Evolutionary conservation across 75 land plant species (phyloP).

Genomic region (Selaginella tamariscina): DNA sequence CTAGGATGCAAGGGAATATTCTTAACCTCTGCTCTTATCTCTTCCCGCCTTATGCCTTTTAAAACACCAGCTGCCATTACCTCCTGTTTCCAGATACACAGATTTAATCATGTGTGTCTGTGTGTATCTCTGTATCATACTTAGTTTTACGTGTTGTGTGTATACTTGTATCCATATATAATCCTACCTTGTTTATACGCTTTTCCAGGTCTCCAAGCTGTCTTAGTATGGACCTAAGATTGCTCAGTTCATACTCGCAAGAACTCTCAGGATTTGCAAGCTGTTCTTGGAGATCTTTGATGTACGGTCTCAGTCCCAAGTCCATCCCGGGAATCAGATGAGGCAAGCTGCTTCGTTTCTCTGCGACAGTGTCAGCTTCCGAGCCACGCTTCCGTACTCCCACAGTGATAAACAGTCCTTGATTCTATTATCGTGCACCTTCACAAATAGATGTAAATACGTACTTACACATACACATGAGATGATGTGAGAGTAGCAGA

Average conservation of each 20-base stretch:
- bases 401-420: not conserved
- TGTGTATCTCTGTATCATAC: no score
- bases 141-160: no score
- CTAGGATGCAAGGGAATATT: not conserved
- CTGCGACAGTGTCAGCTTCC: not conserved
- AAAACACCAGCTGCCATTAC: not conserved
- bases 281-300: not conserved
- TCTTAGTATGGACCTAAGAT: not conserved
- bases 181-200: not conserved
- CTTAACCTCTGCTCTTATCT: not conserved
- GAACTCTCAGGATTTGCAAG: not conserved
- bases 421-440: not conserved
- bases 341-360: not conserved
- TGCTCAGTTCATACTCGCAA: not conserved
- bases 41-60: not conserved
- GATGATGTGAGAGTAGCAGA: no score
- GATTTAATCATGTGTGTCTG: no score
- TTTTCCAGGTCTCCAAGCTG: not conserved
- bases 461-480: no score
- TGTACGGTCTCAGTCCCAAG: not conserved
- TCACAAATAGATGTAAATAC: no score
- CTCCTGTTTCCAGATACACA: not conserved
- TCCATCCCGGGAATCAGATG: conserved; percentile 1
- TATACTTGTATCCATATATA: no score
- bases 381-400: not conserved